Base-by-base conservation (phyloP, 345 rosid genomes). In the Corchorus capsularis region DNA sequence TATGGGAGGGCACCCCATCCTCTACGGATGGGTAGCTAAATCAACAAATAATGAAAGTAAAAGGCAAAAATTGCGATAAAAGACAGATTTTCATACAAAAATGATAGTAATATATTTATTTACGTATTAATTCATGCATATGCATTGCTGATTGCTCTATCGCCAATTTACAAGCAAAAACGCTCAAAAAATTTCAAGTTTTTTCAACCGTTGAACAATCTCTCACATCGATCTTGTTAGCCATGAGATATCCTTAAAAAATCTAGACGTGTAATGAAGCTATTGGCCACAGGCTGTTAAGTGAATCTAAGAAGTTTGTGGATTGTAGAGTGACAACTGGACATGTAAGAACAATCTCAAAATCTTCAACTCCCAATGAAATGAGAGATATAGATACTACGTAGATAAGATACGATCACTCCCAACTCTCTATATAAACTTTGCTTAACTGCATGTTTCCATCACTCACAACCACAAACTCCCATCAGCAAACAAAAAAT, bases 321-420 rank as follows among this genome's bases (percentile, higher is more conserved):
- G 90, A 32, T 60, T 50, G 74, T 41, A 79, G 74, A 65, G n/a
- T 71, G 86, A 82, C 91, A 87, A 62, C 69, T 81, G 55, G 81
- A 78, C 34, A 16, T 4, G 20, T 4, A 56, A 55, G 22, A 66
- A 75, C 76, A 46, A 71, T 50, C 66, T 76, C 45, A 82, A 67
- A 88, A 92, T 88, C 94, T 77, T 67, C 54, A 69, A n/a, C 72
- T 8, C 7, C 96, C 92, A 91, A 88, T 92, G 82, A 84, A 54
- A 76, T 32, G 15, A 72, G 73, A 79, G 91, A 73, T 74, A 65
- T 34, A 78, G 90, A 87, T 87, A 78, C 64, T 57, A 63, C 54
- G 67, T 9, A 81, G 92, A 90, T 92, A 88, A 86, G 89, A 74
- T 63, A 74, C 71, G 27, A 35, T 70, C 54, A 65, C 72, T 68